Base-by-base conservation (phyloP, 1,284 basidiomycete species). In the Xanthoconium separans region DNA sequence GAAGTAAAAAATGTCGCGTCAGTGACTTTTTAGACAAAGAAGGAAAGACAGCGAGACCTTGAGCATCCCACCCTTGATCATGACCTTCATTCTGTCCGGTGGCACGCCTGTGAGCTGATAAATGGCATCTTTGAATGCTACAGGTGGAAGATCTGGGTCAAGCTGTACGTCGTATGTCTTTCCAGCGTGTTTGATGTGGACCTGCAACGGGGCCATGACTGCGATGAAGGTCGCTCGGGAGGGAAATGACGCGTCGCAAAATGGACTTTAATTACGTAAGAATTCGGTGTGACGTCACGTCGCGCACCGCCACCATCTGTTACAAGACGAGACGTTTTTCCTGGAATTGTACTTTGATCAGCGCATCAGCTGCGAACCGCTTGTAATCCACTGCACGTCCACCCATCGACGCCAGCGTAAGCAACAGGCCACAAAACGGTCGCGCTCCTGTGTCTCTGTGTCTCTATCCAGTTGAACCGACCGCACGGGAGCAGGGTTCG, bases 11-110 rank as follows among this genome's bases (percentile, higher is more conserved):
- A n/a, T 1, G 18, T 50, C 43, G 44, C 41, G 45, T 57, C 40
- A 56, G 39, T 4, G 3, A 12, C 3, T 5, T 2, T 44, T 43
- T 44, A 29, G 18, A 45, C 63, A 46, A 65, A n/a, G 36, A 27
- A 7, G 27, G 29, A 44, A 36, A 10, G 34, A n/a, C 43, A 36
- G 15, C 58, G 66, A 20, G 51, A 88, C 91, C 82, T 93, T 95
- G 69, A 97, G 81, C 62, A 93, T 81, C n/a, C 92, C 92, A 46
- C 92, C 92, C 70, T 97, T 98, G 70, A 96, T 80, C 91, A 98
- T 95, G 59, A 98, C 90, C 74, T 98, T 99, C 90, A 97, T 95
- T 47, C 95, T 81, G 64, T 95, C 93, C 47, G 83, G 71, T 12
- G 95, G 93, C 5, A 98, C 89, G 11, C 93, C 93, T 0, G 95